Conservation (phyloP, 73 alveolate species). For the Paramecium octaurelia region DNA sequence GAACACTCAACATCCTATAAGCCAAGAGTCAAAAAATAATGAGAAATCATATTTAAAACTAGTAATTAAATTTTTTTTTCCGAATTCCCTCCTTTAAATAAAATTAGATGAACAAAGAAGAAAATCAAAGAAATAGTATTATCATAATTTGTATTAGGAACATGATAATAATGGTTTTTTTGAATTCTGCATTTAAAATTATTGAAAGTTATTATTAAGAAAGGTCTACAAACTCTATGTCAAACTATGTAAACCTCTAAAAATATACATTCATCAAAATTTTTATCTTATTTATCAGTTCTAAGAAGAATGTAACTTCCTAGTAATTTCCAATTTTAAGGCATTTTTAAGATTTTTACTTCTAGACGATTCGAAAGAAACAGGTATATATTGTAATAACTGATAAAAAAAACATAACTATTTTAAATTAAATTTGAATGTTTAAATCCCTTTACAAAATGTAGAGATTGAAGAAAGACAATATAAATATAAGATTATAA, state of each 20-base stretch:
- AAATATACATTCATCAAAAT: neutral
- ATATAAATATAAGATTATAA: neutral
- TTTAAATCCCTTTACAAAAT: neutral
- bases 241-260: neutral
- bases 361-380: neutral
- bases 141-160: neutral
- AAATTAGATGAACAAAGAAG: neutral
- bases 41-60: neutral
- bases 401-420: neutral
- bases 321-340: neutral
- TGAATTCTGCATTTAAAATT: neutral
- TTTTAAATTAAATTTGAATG: neutral
- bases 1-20: neutral
- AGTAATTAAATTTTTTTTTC: neutral
- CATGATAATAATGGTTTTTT: neutral
- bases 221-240: neutral
- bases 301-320: neutral
- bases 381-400: neutral
- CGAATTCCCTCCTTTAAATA: neutral
- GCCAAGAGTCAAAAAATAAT: constrained; percentile 5
- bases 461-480: neutral
- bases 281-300: neutral
- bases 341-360: neutral
- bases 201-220: neutral
- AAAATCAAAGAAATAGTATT: neutral